A percentile compares a stretch with the other conserved stretches of the same genome.
These are phyloP conservation scores for Fusarium fujikuroi DNA, from an alignment of 2,329 filamentous ascomycete species.

Conservation along the genomic window DNA sequence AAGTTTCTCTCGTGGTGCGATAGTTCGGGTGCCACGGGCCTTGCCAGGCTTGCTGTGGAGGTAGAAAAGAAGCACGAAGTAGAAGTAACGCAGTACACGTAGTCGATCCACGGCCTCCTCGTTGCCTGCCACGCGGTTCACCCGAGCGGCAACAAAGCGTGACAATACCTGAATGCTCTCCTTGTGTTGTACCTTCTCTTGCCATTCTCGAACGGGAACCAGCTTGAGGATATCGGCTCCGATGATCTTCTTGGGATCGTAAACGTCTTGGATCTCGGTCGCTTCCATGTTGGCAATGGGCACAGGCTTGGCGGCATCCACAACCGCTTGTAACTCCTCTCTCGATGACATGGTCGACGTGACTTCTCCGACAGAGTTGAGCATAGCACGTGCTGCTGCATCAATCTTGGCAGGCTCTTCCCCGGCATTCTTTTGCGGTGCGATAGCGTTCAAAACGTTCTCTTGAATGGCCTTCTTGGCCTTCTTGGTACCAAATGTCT, in stretches of 20 bases:
- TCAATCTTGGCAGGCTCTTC: constrained; percentile 62
- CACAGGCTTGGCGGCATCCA: constrained; percentile 77
- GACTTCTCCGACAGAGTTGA: constrained; percentile 70
- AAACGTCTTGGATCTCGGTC: constrained; percentile 76
- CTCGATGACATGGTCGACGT: constrained; percentile 74
- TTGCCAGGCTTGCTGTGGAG: constrained; percentile 58
- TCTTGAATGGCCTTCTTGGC: constrained; percentile 80
- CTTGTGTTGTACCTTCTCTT: constrained; percentile 70
- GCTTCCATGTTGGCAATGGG: constrained; percentile 76
- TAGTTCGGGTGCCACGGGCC: constrained; percentile 58
- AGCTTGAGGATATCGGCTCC: constrained; percentile 73
- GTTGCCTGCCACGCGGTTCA: constrained; percentile 64
- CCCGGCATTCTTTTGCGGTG: constrained; percentile 50
- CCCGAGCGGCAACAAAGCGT: constrained; percentile 72
- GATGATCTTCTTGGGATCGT: constrained; percentile 73
- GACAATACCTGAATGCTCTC: constrained; percentile 67
- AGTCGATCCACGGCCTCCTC: constrained; percentile 64
- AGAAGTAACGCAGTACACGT: constrained; percentile 69
- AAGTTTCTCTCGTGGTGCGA: constrained; percentile 73
- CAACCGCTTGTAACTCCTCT: constrained; percentile 71
- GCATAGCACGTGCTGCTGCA: constrained; percentile 66
- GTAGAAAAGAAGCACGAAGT: constrained; percentile 66
- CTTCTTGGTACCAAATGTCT: constrained; percentile 87
- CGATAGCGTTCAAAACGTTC: constrained; percentile 77
- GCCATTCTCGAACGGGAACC: constrained; percentile 79